Base-by-base conservation (phyloP, 495 filamentous ascomycete genomes). In the Cenococcum geophilum region DNA sequence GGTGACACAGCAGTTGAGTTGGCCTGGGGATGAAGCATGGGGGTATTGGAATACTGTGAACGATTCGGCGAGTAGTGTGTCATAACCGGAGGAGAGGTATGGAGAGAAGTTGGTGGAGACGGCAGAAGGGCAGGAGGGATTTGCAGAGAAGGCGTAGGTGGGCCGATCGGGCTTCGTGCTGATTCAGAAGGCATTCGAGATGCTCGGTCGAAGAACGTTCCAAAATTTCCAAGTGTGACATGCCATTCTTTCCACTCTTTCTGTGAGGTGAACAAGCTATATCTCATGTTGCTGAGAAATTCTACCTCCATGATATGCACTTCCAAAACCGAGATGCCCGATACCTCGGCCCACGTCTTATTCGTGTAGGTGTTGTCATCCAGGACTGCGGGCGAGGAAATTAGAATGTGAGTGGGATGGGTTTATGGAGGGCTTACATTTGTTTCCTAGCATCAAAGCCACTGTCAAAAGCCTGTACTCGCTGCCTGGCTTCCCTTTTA, bases 361-460 rank as follows among this genome's bases (percentile, higher is more conserved):
- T 99, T 99, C 55, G 95, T 97, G 75, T 97, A 99, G 1, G 95
- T 97, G 73, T 97, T 99, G 70, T 99, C 95, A 71, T 99, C 95
- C 64, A 99, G 76, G 69, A 96, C 88, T 91, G 61, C 11, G 2
- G 23, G 8, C n/a, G 10, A 34, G 25, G 5, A 36, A 34, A 16
- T 56, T 34, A 34, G 34, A 52, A 52, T 3, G 21, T 20, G 14
- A 21, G n/a, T 8, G 3, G 14, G 4, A 1, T 5, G 14, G 40
- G 18, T 18, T 35, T 34, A 16, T 58, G 20, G 6, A 2, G 6
- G 6, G 76, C 86, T 68, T 75, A 90, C 89, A 99, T 79, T 99
- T 99, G 75, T 97, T 99, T 59, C 92, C 93, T 47, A 99, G 77
- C 95, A 99, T 99, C 71, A 99, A 76, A 14, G 95, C 95, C 57